phyloP scores from a whole-genome alignment of 2,329 filamentous ascomycete species.

The Aspergillus calidoustus region DNA sequence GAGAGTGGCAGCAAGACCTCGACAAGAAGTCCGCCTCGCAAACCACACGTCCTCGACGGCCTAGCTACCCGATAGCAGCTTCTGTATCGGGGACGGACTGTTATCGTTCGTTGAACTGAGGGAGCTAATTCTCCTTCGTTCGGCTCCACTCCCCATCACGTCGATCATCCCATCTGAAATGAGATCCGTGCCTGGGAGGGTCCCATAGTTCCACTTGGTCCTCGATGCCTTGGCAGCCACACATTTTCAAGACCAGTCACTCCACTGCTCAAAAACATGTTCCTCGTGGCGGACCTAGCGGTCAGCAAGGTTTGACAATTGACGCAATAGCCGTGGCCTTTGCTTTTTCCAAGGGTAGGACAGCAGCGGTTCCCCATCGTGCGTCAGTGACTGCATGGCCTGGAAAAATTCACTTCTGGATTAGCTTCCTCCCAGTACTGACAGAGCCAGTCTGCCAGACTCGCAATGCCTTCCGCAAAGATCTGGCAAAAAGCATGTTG shows the following conservation, averaged over 20 bases:
- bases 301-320: slow-evolving; percentile 5
- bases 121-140: slow-evolving; percentile 5
- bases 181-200: slow-evolving; percentile 6
- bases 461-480: neutral
- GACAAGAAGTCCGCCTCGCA: neutral
- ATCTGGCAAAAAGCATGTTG: neutral
- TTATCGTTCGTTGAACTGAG: neutral
- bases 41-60: neutral
- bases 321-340: neutral
- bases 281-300: slow-evolving; percentile 7
- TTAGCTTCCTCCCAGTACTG: neutral
- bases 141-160: neutral
- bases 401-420: neutral
- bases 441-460: neutral
- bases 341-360: slow-evolving; percentile 2
- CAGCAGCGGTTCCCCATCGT: slow-evolving; percentile 8
- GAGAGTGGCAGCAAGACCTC: neutral
- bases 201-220: neutral
- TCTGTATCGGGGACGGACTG: neutral
- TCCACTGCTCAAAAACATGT: neutral
- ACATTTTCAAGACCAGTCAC: neutral
- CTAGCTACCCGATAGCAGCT: neutral
- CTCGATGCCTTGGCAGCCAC: neutral
- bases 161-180: slow-evolving; percentile 11
- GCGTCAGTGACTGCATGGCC: neutral